phyloP scores from a whole-genome alignment of 31 red algal species.

The Odonthalia washingtoniensis region DNA sequence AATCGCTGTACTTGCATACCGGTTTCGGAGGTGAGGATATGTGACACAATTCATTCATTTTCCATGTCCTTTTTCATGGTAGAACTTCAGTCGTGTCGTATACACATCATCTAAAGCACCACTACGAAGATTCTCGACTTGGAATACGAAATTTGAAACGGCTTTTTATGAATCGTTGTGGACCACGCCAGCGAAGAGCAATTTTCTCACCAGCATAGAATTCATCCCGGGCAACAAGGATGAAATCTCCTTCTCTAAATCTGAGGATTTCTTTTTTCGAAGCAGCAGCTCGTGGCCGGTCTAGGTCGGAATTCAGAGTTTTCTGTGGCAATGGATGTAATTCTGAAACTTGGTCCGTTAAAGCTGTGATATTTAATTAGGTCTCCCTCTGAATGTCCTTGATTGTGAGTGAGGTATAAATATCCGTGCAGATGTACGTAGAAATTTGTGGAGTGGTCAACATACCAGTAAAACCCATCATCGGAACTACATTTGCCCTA shows the following conservation, averaged over 20 bases:
- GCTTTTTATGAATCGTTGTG: background rate
- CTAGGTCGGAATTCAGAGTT: too few relatives aligned
- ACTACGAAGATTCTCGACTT: background rate
- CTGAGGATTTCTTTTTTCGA: background rate
- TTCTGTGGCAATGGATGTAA: too few relatives aligned
- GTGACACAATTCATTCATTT: background rate
- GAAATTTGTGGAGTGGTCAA: background rate
- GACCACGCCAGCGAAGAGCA: constrained; percentile 2
- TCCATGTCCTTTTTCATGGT: too few relatives aligned
- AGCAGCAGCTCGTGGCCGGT: too few relatives aligned
- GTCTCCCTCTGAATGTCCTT: background rate
- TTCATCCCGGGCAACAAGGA: background rate
- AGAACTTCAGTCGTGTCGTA: too few relatives aligned
- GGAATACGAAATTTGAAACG: background rate
- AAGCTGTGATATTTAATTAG: background rate
- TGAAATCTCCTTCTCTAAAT: background rate
- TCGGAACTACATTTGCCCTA: background rate
- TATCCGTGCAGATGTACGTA: constrained; percentile 5
- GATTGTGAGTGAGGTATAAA: background rate
- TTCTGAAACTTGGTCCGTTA: background rate
- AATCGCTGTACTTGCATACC: background rate
- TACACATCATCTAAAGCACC: background rate
- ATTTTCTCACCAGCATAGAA: too few relatives aligned
- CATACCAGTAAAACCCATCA: background rate
- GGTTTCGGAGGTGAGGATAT: background rate